Base-by-base conservation (phyloP, 176 grass and related monocot species). In the Luzula sylvatica region DNA sequence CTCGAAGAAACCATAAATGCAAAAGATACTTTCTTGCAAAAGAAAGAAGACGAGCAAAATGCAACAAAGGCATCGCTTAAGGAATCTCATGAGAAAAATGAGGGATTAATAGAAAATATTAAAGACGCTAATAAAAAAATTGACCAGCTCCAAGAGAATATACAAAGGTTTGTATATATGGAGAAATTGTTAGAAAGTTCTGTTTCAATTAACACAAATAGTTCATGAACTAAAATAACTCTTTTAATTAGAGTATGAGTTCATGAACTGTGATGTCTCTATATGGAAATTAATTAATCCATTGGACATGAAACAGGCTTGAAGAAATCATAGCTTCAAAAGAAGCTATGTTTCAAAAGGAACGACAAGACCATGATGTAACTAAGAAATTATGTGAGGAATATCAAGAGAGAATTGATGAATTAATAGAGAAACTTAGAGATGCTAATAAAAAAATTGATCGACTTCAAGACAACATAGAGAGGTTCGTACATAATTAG, bases 81-180 rank as follows among this genome's bases (percentile, higher is more conserved):
- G 42, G 58, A 87, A 78, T 81, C 78, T 69, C 61, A 70, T 42
- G 64, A 62, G 17, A 73, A 60, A 82, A 76, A 46, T 52, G 60
- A 86, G 50, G 59, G 11, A 66, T 47, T 68, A 66, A 51, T 48
- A 49, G 65, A 63, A 44, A 82, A 74, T 60, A 62, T 69, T 82
- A 75, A 87, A 72, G 77, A 72, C 13, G 63, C 73, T 66, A 75
- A 78, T 71, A 81, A 78, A 73, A 58, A 82, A 88, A 78, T 72
- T 55, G 23, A 62, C 48, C 50, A 70, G 8, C 78, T 88, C 32
- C 60, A 59, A 44, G 66, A 77, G 66, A 75, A 63, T 75, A 35
- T 52, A 48, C 51, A 71, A 75, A 82, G 78, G 83, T 87, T 65
- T 8, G n/a, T 55, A 46, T 21, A 21, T 22, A 21, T 7, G 17